Percentiles rank a stretch among this genome's conserved stretches.
Conservation (phyloP, 352 stramenopile genomes). For the Bremia lactucae region DNA sequence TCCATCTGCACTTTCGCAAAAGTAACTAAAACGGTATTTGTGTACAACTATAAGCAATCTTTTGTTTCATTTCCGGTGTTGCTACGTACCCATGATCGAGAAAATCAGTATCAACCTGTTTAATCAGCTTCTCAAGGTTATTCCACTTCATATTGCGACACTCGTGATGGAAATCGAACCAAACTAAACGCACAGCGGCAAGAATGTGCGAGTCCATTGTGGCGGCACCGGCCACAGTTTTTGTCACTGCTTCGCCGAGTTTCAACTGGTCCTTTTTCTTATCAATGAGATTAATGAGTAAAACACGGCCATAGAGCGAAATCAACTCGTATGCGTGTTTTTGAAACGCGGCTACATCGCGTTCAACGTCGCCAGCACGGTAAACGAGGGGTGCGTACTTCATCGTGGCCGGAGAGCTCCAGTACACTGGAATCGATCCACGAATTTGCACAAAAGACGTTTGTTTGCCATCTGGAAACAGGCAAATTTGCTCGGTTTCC, state of each 20-base stretch:
- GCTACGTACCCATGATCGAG: slow-evolving; percentile 39
- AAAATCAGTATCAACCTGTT: slow-evolving; percentile 80
- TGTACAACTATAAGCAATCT: not conserved
- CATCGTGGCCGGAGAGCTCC: slow-evolving; percentile 83
- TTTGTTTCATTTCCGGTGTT: not conserved
- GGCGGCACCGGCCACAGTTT: slow-evolving; percentile 38
- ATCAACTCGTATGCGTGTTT: slow-evolving; percentile 54
- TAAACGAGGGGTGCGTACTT: slow-evolving; percentile 91
- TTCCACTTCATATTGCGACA: slow-evolving; percentile 90
- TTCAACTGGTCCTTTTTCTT: slow-evolving; percentile 90
- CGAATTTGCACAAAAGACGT: slow-evolving; percentile 81
- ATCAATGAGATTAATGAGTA: slow-evolving; percentile 93
- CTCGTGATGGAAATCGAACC: slow-evolving; percentile 97
- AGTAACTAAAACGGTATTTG: no score
- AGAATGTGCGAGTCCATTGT: slow-evolving; percentile 53
- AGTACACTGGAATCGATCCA: slow-evolving; percentile 92
- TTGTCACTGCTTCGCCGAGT: slow-evolving; percentile 86
- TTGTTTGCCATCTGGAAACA: slow-evolving; percentile 46
- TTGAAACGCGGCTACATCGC: slow-evolving; percentile 45
- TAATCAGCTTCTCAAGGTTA: slow-evolving; percentile 86
- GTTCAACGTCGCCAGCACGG: slow-evolving; percentile 25
- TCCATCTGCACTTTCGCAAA: slow-evolving; percentile 41
- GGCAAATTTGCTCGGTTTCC: slow-evolving; percentile 90
- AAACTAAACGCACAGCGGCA: slow-evolving; percentile 65
- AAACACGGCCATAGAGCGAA: slow-evolving; percentile 58